Evolutionary conservation across 2,329 filamentous ascomycete genomes (phyloP).

Genomic region (Tolypocladium ophioglossoides): DNA sequence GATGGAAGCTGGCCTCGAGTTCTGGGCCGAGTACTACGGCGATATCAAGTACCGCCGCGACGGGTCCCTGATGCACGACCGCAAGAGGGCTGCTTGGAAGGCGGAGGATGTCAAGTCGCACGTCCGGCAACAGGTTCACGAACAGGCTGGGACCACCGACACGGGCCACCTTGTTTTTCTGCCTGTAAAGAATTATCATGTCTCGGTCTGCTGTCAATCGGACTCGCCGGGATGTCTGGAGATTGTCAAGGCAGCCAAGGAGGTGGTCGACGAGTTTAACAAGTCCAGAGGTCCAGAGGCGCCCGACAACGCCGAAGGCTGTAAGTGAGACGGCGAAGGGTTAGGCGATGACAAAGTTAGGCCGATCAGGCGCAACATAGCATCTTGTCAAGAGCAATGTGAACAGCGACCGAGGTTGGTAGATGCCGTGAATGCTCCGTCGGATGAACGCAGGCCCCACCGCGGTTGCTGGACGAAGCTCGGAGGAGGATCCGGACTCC

Average conservation of each 20-base stretch:
- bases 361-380: neutral
- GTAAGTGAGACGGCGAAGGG: neutral
- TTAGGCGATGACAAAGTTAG: neutral
- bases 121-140: neutral
- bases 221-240: constrained; percentile 33
- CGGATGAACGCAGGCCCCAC: no score
- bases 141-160: neutral
- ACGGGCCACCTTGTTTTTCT: neutral
- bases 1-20: constrained; percentile 11
- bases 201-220: constrained; percentile 35
- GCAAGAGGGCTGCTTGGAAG: constrained; percentile 32
- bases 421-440: neutral
- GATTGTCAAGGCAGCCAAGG: constrained; percentile 27
- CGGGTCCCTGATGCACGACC: constrained; percentile 21
- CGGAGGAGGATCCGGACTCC: neutral
- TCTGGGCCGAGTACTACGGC: constrained; percentile 15
- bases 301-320: neutral
- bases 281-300: neutral
- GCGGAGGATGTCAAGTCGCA: constrained; percentile 1
- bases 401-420: neutral
- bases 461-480: neutral
- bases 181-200: constrained; percentile 26
- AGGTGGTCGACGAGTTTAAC: constrained; percentile 30
- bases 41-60: constrained; percentile 16
- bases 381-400: neutral